Conservation (phyloP, 1,284 basidiomycete genomes). For the Leccinum pallidistipes region DNA sequence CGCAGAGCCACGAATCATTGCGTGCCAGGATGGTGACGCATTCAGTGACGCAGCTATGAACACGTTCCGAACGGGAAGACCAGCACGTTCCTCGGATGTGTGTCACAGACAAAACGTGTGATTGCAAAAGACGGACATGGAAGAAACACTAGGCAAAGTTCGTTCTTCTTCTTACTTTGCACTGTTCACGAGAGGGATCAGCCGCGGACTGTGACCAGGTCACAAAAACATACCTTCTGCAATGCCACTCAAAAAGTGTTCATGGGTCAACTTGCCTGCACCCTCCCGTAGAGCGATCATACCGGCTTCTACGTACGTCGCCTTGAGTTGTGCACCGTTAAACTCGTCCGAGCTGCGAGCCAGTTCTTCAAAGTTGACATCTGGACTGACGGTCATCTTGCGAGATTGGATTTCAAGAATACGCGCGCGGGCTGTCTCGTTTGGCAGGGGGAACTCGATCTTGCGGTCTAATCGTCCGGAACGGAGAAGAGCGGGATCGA, state of each 20-base stretch:
- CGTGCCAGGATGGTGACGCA: not conserved
- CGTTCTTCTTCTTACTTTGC: conserved; percentile 97
- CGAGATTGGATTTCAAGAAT: conserved; percentile 96
- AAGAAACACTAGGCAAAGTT: conserved; percentile 67
- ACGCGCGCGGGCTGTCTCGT: conserved; percentile 93
- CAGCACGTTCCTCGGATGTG: not conserved
- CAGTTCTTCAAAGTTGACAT: conserved; percentile 90
- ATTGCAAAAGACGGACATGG: conserved; percentile 9
- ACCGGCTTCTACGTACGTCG: conserved; percentile 95
- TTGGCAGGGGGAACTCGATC: conserved; percentile 94
- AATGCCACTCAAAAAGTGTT: conserved; percentile 93
- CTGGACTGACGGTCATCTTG: conserved; percentile 86
- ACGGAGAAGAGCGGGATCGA: conserved; percentile 96
- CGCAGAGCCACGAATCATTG: not conserved
- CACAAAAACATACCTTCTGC: conserved; percentile 67
- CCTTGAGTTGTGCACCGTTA: conserved; percentile 94
- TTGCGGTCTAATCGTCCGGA: conserved; percentile 96
- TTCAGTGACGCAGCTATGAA: not conserved
- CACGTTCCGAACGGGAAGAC: not conserved
- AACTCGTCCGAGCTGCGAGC: conserved; percentile 96
- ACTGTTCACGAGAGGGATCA: conserved; percentile 46
- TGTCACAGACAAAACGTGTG: not conserved
- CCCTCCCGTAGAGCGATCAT: conserved; percentile 98
- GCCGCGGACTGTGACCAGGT: conserved; percentile 13
- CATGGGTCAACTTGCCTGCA: conserved; percentile 85